Evolutionary conservation across 23 red algal species (phyloP), one percentile per base, ranked within the genome.

Genomic region (Gracilariopsis chorda): DNA sequence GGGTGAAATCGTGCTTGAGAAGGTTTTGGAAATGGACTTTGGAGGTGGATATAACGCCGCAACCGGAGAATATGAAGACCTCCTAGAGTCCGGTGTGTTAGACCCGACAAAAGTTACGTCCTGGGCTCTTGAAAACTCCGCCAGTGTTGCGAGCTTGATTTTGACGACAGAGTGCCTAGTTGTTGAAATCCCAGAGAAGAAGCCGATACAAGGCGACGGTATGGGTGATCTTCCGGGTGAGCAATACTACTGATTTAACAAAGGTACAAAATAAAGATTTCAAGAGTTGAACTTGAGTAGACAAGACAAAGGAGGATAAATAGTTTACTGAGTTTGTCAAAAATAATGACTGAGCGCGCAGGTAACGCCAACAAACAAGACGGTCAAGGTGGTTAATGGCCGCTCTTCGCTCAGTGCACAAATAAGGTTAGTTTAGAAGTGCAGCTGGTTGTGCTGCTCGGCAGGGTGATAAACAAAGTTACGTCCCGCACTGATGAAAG

Each of bases 141-240:
- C 92, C 29, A 88, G 90, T 78, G 92, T 99, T 21, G 97, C 97
- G 21, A 90, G 93, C 30, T 55, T 99, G 7, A 92, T 99, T 46
- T 72, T 94, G 81, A 99, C 97, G 14, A 96, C 93, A 37, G 97
- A 99, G 74, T 99, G 97, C 83, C 35, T 99, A 77, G 93, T 99
- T 53, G 94, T 94, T 13, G 97, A 99, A 69, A 85, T 98, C 46
- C 92, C 96, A 7, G 83, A 93, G 79, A 89, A 98, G 88, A 78
- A 90, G 51, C 81, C 87, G 37, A 81, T 68, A 46, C 61, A 60
- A 52, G 85, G 61, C 13, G 94, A 96, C 63, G 94, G 82, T 39
- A 96, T 96, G 94, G 94, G 94, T 28, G 91, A 94, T 91, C 49
- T 98, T 21, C 95, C 91, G 8, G 90, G 90, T 33, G 91, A 98